These are phyloP conservation scores for Talaromyces stipitatus DNA, from an alignment of 495 filamentous ascomycete genomes.

Conservation along the genomic window DNA sequence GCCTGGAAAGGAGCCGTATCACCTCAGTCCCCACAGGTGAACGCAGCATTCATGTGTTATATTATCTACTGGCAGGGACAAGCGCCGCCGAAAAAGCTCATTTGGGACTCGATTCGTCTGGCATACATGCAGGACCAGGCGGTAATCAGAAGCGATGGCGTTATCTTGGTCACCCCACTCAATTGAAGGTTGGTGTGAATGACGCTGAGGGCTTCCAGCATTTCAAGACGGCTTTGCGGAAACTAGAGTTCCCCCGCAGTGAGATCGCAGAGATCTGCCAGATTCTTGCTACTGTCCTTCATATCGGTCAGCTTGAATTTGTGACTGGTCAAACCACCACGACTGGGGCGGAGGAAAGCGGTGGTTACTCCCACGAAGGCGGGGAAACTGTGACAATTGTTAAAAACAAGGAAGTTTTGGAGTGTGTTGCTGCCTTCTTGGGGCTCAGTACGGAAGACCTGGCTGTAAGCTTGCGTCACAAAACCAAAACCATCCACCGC, in stretches of 20 bases:
- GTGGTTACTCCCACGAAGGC: constrained; percentile 92
- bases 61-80: constrained; percentile 91
- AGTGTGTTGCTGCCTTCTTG: constrained; percentile 83
- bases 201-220: constrained; percentile 92
- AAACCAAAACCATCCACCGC: constrained; percentile 87
- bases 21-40: constrained; percentile 89
- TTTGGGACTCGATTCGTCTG: constrained; percentile 64
- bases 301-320: constrained; percentile 94
- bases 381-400: constrained; percentile 78
- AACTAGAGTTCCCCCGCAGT: constrained; percentile 83
- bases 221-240: constrained; percentile 91
- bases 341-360: constrained; percentile 79
- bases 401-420: constrained; percentile 85
- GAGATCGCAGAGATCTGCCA: constrained; percentile 98
- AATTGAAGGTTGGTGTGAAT: constrained; percentile 94
- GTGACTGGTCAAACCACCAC: constrained; percentile 68
- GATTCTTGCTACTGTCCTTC: constrained; percentile 81
- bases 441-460: constrained; percentile 73
- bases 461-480: constrained; percentile 84
- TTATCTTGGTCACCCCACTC: constrained; percentile 92
- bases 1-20: constrained; percentile 83
- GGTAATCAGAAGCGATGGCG: constrained; percentile 75
- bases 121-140: constrained; percentile 26
- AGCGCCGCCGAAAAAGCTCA: constrained; percentile 84
- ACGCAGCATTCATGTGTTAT: constrained; percentile 90